Conservation (phyloP, 2,329 filamentous ascomycete species). For the Talaromyces marneffei region DNA sequence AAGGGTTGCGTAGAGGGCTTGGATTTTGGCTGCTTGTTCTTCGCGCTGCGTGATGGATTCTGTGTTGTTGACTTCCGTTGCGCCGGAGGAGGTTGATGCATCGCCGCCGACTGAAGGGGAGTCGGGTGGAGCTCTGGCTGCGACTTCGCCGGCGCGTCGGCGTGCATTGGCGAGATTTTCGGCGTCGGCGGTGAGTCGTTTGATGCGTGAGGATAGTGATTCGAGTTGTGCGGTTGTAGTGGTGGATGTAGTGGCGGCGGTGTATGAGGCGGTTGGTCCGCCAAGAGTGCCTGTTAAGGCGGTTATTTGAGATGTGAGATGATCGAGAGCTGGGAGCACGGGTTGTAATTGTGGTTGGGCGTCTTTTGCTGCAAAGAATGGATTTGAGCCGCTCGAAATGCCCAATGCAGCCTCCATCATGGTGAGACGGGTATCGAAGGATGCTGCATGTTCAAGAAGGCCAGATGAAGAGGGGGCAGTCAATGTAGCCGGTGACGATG, state of each 20-base stretch:
- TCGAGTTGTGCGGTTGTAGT: slow-evolving; percentile 40
- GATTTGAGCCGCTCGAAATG: slow-evolving; percentile 62
- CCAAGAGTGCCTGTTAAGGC: slow-evolving; percentile 55
- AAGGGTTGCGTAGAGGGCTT: slow-evolving; percentile 81
- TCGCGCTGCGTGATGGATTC: slow-evolving; percentile 39
- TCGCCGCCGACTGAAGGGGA: slow-evolving; percentile 19
- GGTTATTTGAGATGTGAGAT: slow-evolving; percentile 72
- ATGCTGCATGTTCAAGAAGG: slow-evolving; percentile 70
- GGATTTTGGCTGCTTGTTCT: slow-evolving; percentile 80
- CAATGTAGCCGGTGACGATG: slow-evolving; percentile 9
- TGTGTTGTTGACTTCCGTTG: slow-evolving; percentile 52
- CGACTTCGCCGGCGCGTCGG: slow-evolving; percentile 38
- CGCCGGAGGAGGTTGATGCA: slow-evolving; percentile 24
- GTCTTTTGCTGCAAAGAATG: slow-evolving; percentile 45
- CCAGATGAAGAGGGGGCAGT: slow-evolving; percentile 42
- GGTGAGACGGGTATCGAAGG: slow-evolving; percentile 77
- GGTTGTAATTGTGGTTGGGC: slow-evolving; percentile 51
- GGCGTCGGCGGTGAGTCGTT: slow-evolving; percentile 41
- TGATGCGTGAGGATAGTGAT: slow-evolving; percentile 38
- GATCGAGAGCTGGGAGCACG: slow-evolving; percentile 74
- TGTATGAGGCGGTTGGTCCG: slow-evolving; percentile 16
- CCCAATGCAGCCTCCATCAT: slow-evolving; percentile 77
- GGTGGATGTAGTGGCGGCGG: slow-evolving; percentile 12
- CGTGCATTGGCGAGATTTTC: slow-evolving; percentile 40
- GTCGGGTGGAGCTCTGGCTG: slow-evolving; percentile 29